Conservation (phyloP, 495 filamentous ascomycete species). For the Emericellopsis terricola region DNA sequence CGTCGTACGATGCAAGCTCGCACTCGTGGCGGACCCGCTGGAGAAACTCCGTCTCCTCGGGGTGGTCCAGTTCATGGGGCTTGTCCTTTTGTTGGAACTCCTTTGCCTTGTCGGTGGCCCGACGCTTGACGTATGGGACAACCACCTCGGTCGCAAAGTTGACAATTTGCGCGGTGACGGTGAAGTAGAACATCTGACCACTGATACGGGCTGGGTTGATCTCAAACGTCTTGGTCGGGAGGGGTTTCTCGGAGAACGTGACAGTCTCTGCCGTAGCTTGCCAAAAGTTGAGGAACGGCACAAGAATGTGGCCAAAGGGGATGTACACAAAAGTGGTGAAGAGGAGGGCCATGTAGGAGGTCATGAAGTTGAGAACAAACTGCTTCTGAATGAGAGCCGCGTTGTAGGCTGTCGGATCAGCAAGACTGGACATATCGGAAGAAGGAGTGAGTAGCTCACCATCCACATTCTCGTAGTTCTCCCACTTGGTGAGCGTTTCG, state of each 20-base stretch:
- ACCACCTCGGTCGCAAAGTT: slow-evolving; percentile 74
- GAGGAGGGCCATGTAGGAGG: slow-evolving; percentile 82
- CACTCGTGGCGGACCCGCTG: slow-evolving; percentile 69
- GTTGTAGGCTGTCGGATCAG: slow-evolving; percentile 34
- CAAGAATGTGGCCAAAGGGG: slow-evolving; percentile 72
- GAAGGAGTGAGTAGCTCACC: slow-evolving; percentile 12
- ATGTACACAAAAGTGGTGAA: slow-evolving; percentile 95
- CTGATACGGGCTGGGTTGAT: slow-evolving; percentile 73
- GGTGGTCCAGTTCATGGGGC: slow-evolving; percentile 31
- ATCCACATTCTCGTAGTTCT: slow-evolving; percentile 81
- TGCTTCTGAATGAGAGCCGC: slow-evolving; percentile 73
- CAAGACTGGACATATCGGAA: slow-evolving; percentile 3
- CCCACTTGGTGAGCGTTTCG: slow-evolving; percentile 60
- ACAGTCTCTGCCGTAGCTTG: slow-evolving; percentile 57
- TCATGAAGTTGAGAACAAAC: slow-evolving; percentile 94
- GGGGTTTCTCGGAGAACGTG: slow-evolving; percentile 50
- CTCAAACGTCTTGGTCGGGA: slow-evolving; percentile 48
- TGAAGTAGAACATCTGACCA: slow-evolving; percentile 94
- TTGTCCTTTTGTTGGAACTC: slow-evolving; percentile 42
- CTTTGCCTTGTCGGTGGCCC: slow-evolving; percentile 54
- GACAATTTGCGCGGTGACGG: slow-evolving; percentile 86
- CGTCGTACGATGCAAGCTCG: slow-evolving; percentile 73
- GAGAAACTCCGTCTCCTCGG: slow-evolving; percentile 64
- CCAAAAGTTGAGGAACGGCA: slow-evolving; percentile 83
- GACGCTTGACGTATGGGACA: slow-evolving; percentile 69